Evolutionary conservation across 106 monocot genomes (phyloP), one percentile per base, ranked within the genome.

Genomic region (Ottelia alismoides): DNA sequence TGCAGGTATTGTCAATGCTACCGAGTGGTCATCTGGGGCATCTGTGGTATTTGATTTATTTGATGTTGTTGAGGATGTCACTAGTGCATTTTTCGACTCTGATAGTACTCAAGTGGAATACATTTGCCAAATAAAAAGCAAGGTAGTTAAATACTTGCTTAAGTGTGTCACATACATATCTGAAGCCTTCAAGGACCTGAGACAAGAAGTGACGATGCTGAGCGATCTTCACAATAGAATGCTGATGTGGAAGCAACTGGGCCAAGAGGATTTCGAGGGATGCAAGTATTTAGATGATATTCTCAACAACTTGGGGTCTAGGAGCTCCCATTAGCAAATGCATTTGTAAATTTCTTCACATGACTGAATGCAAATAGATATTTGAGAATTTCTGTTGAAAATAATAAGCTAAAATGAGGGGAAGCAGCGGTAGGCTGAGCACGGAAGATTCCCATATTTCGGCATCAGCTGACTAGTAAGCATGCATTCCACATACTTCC

Each of bases 31-130:
- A 25, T 7, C 70, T 51, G 80, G 87, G 35, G 73, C 78, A 12
- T 59, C 64, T 54, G 66, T 88, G 17, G 64, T 81, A 12, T 81
- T 94, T 53, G 65, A 63, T 61, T 63, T 84, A 24, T 70, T 84
- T 47, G 81, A 88, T 57, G 40, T 55, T 60, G 30, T 87, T 31
- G 71, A 78, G 56, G 78, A 94, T 51, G 70, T 94, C 24, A 73
- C 74, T 19, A 45, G 22, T 12, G 14, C 51, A 35, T 18, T 84
- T 20, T 81, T 84, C 67, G 73, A 72, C 10, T 47, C 45, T 61
- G 80, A 84, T 52, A 72, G 74, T 54, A 55, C 40, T 17, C 27
- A 58, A 29, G 7, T 68, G 47, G 57, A 58, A 53, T 94, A 64
- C 64, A 47, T 88, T 40, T 64, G 57, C 59, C 72, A 65, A 58